phyloP scores from a whole-genome alignment of 225 moss, liverwort and hornwort species.

The Neckera pumila region DNA sequence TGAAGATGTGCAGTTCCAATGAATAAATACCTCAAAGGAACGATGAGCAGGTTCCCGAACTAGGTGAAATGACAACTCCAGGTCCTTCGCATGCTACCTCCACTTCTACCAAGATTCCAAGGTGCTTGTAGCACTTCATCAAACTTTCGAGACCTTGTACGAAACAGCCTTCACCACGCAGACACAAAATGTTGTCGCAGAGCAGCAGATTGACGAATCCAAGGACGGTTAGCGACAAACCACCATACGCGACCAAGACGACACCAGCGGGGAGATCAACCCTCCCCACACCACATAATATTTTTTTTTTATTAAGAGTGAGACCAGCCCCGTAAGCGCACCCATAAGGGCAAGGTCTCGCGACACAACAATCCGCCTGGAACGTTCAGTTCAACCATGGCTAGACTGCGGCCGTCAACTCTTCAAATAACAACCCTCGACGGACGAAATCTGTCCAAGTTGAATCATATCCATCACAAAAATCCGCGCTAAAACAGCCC shows the following conservation, averaged over 20 bases:
- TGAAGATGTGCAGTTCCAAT: neutral
- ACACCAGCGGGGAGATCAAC: slow-evolving; percentile 6
- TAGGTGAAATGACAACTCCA: neutral
- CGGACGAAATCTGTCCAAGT: neutral
- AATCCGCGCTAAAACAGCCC: neutral
- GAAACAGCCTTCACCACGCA: neutral
- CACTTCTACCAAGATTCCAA: neutral
- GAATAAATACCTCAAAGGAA: too few relatives aligned
- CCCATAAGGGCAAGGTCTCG: slow-evolving; percentile 35
- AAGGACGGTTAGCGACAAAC: neutral
- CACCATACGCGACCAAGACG: slow-evolving; percentile 6
- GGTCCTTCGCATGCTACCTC: neutral
- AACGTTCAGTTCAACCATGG: neutral
- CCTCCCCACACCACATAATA: slow-evolving; percentile 11
- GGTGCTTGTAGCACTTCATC: neutral
- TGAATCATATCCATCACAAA: neutral
- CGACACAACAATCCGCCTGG: slow-evolving; percentile 20
- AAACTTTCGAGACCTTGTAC: neutral
- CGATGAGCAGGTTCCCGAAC: neutral
- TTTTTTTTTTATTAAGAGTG: slow-evolving; percentile 20
- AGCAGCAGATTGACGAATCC: neutral
- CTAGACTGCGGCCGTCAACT: slow-evolving; percentile 17
- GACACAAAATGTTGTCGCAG: neutral
- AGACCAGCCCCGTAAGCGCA: slow-evolving; percentile 44
- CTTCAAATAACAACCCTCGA: neutral